phyloP scores from a whole-genome alignment of 768 basidiomycete species.

The Kwoniella heveanensis region DNA sequence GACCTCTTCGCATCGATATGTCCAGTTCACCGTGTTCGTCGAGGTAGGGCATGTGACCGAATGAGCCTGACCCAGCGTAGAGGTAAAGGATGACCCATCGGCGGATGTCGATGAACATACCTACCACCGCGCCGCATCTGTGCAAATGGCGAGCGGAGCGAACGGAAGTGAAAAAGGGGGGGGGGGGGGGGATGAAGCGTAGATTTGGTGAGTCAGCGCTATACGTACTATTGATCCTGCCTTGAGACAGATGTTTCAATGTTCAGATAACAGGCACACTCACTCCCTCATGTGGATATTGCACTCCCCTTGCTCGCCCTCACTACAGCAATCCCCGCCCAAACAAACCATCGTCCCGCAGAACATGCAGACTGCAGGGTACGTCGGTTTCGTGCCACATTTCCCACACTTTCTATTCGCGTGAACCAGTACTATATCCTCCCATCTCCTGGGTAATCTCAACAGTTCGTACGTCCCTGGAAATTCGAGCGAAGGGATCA shows the following conservation, averaged over 20 bases:
- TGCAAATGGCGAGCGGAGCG: not conserved
- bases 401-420: constrained; percentile 71
- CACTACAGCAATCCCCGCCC: constrained; percentile 86
- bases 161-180: not conserved
- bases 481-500: constrained; percentile 75
- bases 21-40: constrained; percentile 94
- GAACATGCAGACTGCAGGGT: constrained; percentile 86
- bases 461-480: constrained; percentile 80
- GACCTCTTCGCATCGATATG: constrained; percentile 85
- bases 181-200: too few relatives aligned
- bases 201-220: not conserved
- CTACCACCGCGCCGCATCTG: constrained; percentile 87
- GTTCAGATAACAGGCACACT: too few relatives aligned
- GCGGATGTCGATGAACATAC: constrained; percentile 87
- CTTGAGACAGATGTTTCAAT: too few relatives aligned
- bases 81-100: constrained; percentile 87
- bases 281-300: constrained; percentile 94
- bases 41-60: constrained; percentile 83
- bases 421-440: constrained; percentile 75
- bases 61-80: constrained; percentile 85
- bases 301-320: constrained; percentile 77
- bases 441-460: constrained; percentile 76
- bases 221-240: too few relatives aligned
- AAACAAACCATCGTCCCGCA: constrained; percentile 87
- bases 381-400: constrained; percentile 76